Percentiles rank a stretch among this genome's conserved stretches.
Evolutionary conservation across 768 basidiomycete genomes (phyloP).

Genomic region (Boletus sp.): DNA sequence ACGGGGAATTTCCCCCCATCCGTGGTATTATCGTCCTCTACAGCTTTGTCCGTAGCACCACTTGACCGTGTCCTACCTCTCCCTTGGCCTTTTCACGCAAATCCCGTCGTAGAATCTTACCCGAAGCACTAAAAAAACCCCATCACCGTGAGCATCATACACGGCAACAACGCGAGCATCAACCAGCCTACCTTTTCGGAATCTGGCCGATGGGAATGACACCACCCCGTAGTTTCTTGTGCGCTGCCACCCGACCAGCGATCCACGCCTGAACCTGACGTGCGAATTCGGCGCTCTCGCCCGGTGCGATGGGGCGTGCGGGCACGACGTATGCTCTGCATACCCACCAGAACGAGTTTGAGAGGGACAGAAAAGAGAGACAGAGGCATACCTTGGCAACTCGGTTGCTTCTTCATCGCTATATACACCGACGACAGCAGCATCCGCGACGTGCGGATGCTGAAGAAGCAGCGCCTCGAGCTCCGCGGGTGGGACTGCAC

Average conservation of each 20-base stretch:
- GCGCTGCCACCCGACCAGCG: conserved; percentile 59
- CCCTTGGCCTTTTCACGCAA: conserved; percentile 64
- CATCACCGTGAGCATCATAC: not conserved
- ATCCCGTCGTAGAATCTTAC: conserved; percentile 82
- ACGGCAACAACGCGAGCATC: not conserved
- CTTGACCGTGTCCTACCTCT: conserved; percentile 39
- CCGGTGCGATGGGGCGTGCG: conserved; percentile 18
- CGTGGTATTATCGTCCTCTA: not conserved
- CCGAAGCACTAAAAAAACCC: conserved; percentile 57
- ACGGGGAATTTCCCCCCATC: not conserved
- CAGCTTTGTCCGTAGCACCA: conserved; percentile 15
- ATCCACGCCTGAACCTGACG: conserved; percentile 64
- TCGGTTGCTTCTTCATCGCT: conserved; percentile 71
- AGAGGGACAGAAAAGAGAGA: not conserved
- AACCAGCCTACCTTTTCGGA: conserved; percentile 27
- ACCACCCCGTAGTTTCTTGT: conserved; percentile 78
- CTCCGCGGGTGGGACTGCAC: conserved; percentile 79
- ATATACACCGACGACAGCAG: conserved; percentile 76
- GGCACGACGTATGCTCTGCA: conserved; percentile 57
- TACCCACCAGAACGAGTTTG: not conserved
- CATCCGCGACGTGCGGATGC: conserved; percentile 74
- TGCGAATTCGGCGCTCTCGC: conserved; percentile 34
- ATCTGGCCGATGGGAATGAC: conserved; percentile 54
- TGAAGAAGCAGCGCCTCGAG: conserved; percentile 73
- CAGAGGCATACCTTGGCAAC: conserved; percentile 54